phyloP scores from a whole-genome alignment of 1,284 basidiomycete genomes.

The Melampsora americana region DNA sequence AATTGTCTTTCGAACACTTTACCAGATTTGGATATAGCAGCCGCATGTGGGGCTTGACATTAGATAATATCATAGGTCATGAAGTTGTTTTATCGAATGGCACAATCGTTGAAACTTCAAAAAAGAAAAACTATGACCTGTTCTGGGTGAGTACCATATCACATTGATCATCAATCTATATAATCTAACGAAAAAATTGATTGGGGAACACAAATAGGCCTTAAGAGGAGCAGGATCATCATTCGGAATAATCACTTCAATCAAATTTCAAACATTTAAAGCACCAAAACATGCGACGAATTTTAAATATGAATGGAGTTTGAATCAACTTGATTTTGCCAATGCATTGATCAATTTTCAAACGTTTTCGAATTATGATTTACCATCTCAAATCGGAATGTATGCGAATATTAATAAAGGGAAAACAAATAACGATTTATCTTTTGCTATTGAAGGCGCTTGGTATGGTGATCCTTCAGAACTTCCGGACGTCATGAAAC shows the following conservation, averaged over 20 bases:
- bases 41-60: conserved; percentile 53
- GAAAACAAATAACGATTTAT: neutral
- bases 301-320: conserved; percentile 19
- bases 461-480: conserved; percentile 15
- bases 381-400: conserved; percentile 22
- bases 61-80: conserved; percentile 52
- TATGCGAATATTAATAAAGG: conserved; percentile 15
- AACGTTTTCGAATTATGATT: conserved; percentile 4
- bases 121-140: conserved; percentile 45
- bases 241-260: conserved; percentile 21
- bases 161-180: neutral
- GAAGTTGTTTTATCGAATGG: conserved; percentile 55
- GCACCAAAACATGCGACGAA: conserved; percentile 15
- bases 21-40: conserved; percentile 50
- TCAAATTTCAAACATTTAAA: conserved; percentile 11
- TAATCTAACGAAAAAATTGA: neutral
- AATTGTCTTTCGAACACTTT: neutral
- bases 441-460: neutral
- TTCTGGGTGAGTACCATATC: conserved; percentile 45
- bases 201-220: neutral
- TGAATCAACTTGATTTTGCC: neutral
- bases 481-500: conserved; percentile 8
- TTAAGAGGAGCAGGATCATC: conserved; percentile 32
- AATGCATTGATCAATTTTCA: conserved; percentile 19
- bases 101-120: conserved; percentile 47